These are phyloP conservation scores for cucumber (Cucumis sativus) DNA, from an alignment of 306 rosid genomes.

Conservation along the genomic window Cucumber_9930_V3 NC_026660.2:27744001-27744500, in stretches of 20 bases:
- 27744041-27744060: slow-evolving; percentile 93
- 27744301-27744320: slow-evolving; percentile 27
- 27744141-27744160: slow-evolving; percentile 45
- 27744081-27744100: slow-evolving; percentile 70
- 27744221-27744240: slow-evolving; percentile 53
- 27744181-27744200: slow-evolving; percentile 33
- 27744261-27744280: slow-evolving; percentile 46
- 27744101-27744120: slow-evolving; percentile 55
- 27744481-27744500: slow-evolving; percentile 7
- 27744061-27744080: slow-evolving; percentile 85
- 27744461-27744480: background rate
- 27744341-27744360: slow-evolving; percentile 90
- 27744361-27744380: slow-evolving; percentile 91
- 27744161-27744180: slow-evolving; percentile 54
- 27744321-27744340: slow-evolving; percentile 72
- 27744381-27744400: slow-evolving; percentile 81
- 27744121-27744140: slow-evolving; percentile 64
- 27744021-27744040: slow-evolving; percentile 98
- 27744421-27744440: slow-evolving; percentile 1
- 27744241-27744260: slow-evolving; percentile 35
- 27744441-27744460: background rate
- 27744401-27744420: background rate
- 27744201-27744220: slow-evolving; percentile 49
- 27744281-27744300: slow-evolving; percentile 40
- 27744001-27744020: slow-evolving; percentile 99